Evolutionary conservation across 2,329 filamentous ascomycete genomes (phyloP).

Genomic region (Fusarium keratoplasticum): DNA sequence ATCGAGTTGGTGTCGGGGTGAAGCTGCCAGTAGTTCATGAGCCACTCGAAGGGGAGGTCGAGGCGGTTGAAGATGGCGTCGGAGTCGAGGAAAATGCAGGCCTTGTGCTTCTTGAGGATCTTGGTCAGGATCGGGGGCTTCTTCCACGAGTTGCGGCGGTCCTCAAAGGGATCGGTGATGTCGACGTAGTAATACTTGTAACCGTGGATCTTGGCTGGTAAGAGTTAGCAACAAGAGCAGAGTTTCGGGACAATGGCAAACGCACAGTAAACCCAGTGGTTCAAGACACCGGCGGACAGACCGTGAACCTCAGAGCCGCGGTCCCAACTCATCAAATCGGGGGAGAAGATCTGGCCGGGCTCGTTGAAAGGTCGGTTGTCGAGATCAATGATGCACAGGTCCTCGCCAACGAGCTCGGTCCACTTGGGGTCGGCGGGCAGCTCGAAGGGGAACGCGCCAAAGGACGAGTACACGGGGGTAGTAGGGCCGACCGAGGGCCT

Average conservation of each 20-base stretch:
- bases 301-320: conserved; percentile 48
- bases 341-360: conserved; percentile 51
- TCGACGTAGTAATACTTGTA: conserved; percentile 61
- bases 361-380: conserved; percentile 55
- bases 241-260: neutral
- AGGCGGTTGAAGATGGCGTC: conserved; percentile 58
- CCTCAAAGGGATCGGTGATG: conserved; percentile 49
- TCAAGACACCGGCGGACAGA: conserved; percentile 55
- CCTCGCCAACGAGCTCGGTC: conserved; percentile 50
- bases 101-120: conserved; percentile 57
- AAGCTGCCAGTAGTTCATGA: conserved; percentile 60
- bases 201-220: conserved; percentile 57
- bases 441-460: conserved; percentile 49
- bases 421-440: conserved; percentile 47
- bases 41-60: conserved; percentile 59
- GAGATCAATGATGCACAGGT: conserved; percentile 59
- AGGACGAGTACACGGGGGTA: conserved; percentile 44
- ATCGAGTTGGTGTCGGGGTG: conserved; percentile 54
- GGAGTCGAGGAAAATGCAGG: conserved; percentile 58
- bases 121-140: conserved; percentile 56
- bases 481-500: conserved; percentile 45
- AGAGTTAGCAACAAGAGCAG: conserved; percentile 31
- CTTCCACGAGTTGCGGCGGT: conserved; percentile 60
- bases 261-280: conserved; percentile 58
- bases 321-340: conserved; percentile 52